These are phyloP conservation scores for Aphanomyces invadans DNA, from an alignment of 352 stramenopile species.

Conservation along the genomic window DNA sequence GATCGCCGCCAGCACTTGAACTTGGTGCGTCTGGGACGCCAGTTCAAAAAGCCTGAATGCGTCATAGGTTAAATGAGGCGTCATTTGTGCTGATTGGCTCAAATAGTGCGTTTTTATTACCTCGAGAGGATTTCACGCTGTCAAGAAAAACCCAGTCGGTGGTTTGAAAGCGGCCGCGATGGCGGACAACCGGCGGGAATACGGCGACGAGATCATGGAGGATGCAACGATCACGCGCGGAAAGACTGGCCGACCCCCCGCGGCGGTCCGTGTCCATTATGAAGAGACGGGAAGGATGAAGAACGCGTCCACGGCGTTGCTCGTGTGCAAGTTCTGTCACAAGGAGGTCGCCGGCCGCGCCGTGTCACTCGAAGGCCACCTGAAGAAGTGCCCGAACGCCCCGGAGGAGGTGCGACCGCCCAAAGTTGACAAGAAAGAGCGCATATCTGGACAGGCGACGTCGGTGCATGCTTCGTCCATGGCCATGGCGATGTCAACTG, in stretches of 20 bases:
- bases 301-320: constrained; percentile 22
- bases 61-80: neutral
- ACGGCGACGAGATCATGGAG: constrained; percentile 15
- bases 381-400: constrained; percentile 22
- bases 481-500: neutral
- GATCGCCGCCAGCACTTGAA: no score
- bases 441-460: neutral
- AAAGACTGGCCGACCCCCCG: constrained; percentile 21
- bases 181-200: constrained; percentile 5
- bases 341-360: constrained; percentile 23
- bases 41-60: neutral
- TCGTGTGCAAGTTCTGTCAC: constrained; percentile 24
- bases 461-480: neutral
- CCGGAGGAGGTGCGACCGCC: constrained; percentile 16
- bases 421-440: constrained; percentile 13
- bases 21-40: neutral
- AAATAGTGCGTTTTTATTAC: neutral
- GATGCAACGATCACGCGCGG: neutral
- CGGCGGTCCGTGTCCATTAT: constrained; percentile 14
- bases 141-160: neutral
- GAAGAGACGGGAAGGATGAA: constrained; percentile 17
- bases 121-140: neutral
- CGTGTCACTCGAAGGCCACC: constrained; percentile 20
- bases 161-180: neutral
- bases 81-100: neutral